These are phyloP conservation scores for Naematelia encephala DNA, from an alignment of 768 basidiomycete species.

Conservation along the genomic window DNA sequence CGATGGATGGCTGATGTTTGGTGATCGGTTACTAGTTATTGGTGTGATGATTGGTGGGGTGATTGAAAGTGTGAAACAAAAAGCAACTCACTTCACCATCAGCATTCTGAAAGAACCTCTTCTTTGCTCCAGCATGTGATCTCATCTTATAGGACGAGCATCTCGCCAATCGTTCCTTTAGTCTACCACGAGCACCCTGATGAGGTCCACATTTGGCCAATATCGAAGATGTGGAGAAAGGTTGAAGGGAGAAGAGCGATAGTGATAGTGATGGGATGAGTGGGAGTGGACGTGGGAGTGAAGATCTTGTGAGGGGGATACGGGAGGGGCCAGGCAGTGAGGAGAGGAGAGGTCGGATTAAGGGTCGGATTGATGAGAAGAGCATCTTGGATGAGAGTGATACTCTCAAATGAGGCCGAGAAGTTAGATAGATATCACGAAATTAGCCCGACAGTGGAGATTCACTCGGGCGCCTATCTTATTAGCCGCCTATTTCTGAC, in stretches of 20 bases:
- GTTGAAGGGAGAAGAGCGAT: neutral
- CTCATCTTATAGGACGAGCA: conserved; percentile 44
- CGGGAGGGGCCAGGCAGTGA: conserved; percentile 9
- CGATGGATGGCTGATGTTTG: too few relatives aligned
- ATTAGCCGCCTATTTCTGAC: too few relatives aligned
- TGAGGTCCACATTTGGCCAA: neutral
- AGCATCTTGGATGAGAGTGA: conserved; percentile 16
- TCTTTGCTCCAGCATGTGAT: conserved; percentile 51
- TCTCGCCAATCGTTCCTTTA: too few relatives aligned
- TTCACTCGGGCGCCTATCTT: too few relatives aligned
- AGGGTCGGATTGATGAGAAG: conserved; percentile 11
- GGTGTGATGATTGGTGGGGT: neutral
- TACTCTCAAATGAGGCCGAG: too few relatives aligned
- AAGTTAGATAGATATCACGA: too few relatives aligned
- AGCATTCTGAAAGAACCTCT: conserved; percentile 45
- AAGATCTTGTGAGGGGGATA: too few relatives aligned
- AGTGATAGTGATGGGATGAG: neutral
- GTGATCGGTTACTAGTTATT: too few relatives aligned
- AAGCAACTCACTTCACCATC: conserved; percentile 21
- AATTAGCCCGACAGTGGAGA: too few relatives aligned
- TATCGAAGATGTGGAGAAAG: neutral
- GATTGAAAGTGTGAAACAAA: neutral
- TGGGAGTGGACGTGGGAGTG: too few relatives aligned
- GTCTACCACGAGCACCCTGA: neutral
- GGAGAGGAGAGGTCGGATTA: conserved; percentile 15